Base-by-base conservation (phyloP, 305 asterid genomes). In the Solanum aculeatissimum region DNA sequence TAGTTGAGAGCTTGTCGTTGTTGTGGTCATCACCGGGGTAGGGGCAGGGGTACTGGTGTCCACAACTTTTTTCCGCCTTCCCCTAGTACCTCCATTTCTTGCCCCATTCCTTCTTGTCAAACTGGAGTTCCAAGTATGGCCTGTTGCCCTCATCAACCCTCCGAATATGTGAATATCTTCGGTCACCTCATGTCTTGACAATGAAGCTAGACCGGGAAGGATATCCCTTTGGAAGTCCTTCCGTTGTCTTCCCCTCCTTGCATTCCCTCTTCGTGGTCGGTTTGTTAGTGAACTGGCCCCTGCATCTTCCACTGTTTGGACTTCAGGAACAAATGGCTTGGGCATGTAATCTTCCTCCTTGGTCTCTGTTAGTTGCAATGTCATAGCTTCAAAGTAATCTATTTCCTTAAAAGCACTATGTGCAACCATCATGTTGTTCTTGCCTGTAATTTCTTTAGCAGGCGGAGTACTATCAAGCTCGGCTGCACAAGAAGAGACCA, bases 141-240 rank as follows among this genome's bases (percentile, higher is more conserved):
- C 98, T 2, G 93, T 96, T 21, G 98, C 98, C 85, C 92, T 91
- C 99, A 97, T 95, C 75, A 95, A 88, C 88, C 97, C 98, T 5
- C 96, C 93, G 70, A 97, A 97, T 77, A 90, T 92, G 89, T 97
- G 99, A 75, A 97, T 87, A 90, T 97, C 99, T 92, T 97, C 98
- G 1, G 97, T 92, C 87, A 97, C 95, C 87, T 95, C 99, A 21
- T 92, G 93, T 80, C 99, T 91, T 0, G 99, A 93, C 72, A 97
- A 71, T n/a, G 99, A 90, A 21, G 91, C 86, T 60, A 97, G 86
- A 25, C 99, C 98, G 0, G 98, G 99, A 55, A 95, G 99, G 79
- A 94, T 93, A 84, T 95, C 99, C 89, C 95, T 68, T 87, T 95
- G 98, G 83, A 97, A 97, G 88, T 95, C 98, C 92, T 96, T 92